Evolutionary conservation across 768 basidiomycete genomes (phyloP).

Genomic region (Boletus reticulatus): DNA sequence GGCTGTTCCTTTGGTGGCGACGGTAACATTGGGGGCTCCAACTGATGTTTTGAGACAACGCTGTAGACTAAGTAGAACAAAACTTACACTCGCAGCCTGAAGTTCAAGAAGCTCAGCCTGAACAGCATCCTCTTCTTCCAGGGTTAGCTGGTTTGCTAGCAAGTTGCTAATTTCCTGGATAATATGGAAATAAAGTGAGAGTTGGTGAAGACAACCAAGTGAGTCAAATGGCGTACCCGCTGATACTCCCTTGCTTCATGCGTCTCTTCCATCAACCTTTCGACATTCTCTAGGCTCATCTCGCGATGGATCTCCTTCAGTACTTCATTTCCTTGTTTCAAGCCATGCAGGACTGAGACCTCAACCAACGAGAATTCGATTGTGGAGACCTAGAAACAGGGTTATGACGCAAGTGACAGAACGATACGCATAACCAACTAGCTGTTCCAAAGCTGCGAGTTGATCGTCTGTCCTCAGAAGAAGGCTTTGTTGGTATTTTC

Average conservation of each 20-base stretch:
- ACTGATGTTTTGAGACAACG: slow-evolving; percentile 22
- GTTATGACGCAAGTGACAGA: neutral
- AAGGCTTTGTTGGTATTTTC: slow-evolving; percentile 92
- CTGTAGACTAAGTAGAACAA: neutral
- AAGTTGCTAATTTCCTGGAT: slow-evolving; percentile 92
- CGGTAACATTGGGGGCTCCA: slow-evolving; percentile 44
- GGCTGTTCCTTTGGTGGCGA: slow-evolving; percentile 51
- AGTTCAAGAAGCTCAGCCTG: slow-evolving; percentile 76
- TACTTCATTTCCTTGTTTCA: slow-evolving; percentile 92
- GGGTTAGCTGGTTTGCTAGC: slow-evolving; percentile 74
- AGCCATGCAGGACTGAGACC: slow-evolving; percentile 86
- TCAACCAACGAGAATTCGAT: slow-evolving; percentile 97
- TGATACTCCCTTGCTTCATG: slow-evolving; percentile 92
- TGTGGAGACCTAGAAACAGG: slow-evolving; percentile 72
- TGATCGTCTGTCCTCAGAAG: slow-evolving; percentile 88
- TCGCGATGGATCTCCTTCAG: slow-evolving; percentile 93
- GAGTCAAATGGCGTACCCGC: slow-evolving; percentile 47
- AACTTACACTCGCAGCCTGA: slow-evolving; percentile 59
- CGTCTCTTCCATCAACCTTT: slow-evolving; percentile 90
- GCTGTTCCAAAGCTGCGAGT: slow-evolving; percentile 81
- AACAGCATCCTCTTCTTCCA: slow-evolving; percentile 93
- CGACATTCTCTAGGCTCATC: slow-evolving; percentile 90
- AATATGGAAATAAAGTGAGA: neutral
- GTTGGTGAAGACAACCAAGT: neutral
- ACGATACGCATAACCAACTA: slow-evolving; percentile 49